Evolutionary conservation across 306 rosid species (phyloP).

Genomic region (Casuarina cunninghamiana): DNA sequence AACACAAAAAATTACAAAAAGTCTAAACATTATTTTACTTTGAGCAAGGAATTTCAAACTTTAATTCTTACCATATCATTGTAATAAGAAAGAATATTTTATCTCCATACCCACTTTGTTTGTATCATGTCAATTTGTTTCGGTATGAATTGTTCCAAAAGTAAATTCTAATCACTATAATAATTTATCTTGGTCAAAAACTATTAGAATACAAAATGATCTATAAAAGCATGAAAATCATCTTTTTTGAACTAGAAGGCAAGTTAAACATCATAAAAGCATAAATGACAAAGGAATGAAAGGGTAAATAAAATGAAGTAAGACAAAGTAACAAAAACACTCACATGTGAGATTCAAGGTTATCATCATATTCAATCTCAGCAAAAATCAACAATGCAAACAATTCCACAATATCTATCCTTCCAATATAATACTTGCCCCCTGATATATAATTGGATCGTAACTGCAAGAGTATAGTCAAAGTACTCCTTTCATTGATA

Average conservation of each 20-base stretch:
- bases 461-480: constrained; percentile 57
- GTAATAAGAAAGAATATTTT: constrained; percentile 83
- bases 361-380: constrained; percentile 68
- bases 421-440: constrained; percentile 78
- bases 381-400: constrained; percentile 88
- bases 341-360: constrained; percentile 84
- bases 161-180: constrained; percentile 83
- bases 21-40: neutral
- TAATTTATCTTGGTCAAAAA: constrained; percentile 23
- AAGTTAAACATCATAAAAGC: constrained; percentile 10
- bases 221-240: too few relatives aligned
- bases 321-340: constrained; percentile 38
- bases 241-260: neutral
- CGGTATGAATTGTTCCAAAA: constrained; percentile 79
- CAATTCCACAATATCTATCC: constrained; percentile 84
- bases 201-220: neutral
- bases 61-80: constrained; percentile 60
- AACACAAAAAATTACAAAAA: neutral
- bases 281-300: neutral
- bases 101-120: constrained; percentile 88
- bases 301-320: constrained; percentile 15
- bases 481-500: neutral
- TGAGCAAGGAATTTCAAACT: neutral
- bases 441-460: constrained; percentile 93
- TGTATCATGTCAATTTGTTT: constrained; percentile 90